These are phyloP conservation scores for Candida jianshihensis DNA, from an alignment of 805 yeast species.

Conservation along the genomic window DNA sequence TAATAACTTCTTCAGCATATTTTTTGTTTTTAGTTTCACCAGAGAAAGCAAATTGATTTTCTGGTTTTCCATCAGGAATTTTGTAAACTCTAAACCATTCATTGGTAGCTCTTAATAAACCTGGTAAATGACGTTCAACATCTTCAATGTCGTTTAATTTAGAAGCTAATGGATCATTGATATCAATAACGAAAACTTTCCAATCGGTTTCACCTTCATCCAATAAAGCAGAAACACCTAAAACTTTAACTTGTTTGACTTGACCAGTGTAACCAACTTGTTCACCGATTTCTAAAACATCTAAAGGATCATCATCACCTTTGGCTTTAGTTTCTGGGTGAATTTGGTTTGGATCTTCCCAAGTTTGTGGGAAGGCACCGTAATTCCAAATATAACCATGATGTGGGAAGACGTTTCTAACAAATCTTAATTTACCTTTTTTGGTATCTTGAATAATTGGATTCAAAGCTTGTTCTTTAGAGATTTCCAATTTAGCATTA, in stretches of 20 bases:
- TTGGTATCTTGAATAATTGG: conserved; percentile 79
- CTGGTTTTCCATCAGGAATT: conserved; percentile 74
- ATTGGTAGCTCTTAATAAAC: conserved; percentile 59
- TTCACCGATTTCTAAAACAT: conserved; percentile 73
- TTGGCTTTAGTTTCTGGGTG: conserved; percentile 34
- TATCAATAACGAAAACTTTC: conserved; percentile 73
- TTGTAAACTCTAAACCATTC: conserved; percentile 83
- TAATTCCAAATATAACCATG: conserved; percentile 84
- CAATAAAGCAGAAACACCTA: conserved; percentile 72
- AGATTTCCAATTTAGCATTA: conserved; percentile 78
- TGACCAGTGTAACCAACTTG: conserved; percentile 53
- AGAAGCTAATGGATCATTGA: conserved; percentile 56
- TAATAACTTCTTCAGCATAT: conserved; percentile 75
- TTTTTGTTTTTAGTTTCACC: conserved; percentile 77
- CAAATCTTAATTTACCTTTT: conserved; percentile 69
- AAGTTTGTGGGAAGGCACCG: conserved; percentile 88
- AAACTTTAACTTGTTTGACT: conserved; percentile 56
- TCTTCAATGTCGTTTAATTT: conserved; percentile 59
- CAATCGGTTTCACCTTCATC: conserved; percentile 97
- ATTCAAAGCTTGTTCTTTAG: conserved; percentile 48
- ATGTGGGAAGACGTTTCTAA: conserved; percentile 73
- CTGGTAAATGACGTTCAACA: conserved; percentile 62
- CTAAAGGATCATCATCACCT: conserved; percentile 96
- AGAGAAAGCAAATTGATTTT: conserved; percentile 66
- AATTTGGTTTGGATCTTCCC: conserved; percentile 85